Evolutionary conservation across 495 filamentous ascomycete species (phyloP), one percentile per base, ranked within the genome.

Genomic region (Aspergillus olivimuriae): DNA sequence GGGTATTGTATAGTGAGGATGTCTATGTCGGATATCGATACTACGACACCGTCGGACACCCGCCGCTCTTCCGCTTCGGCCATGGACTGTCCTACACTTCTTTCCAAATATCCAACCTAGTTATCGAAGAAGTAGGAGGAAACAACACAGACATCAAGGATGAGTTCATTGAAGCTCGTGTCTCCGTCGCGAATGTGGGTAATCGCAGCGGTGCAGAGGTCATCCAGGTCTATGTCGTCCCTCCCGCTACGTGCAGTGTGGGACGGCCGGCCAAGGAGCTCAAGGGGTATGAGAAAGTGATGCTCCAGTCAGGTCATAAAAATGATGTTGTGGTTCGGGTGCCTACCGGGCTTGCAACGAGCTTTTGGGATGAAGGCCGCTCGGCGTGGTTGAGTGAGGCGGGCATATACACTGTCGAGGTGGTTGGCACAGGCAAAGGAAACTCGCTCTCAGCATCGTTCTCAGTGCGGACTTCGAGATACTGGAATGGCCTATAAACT

Each of bases 61-160:
- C 68, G 2, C 80, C 84, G 0, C 71, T 82, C 0, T 91, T 89
- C 61, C 74, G 80, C 23, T 92, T 92, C 48, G 87, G 87, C 17
- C 78, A 89, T 55, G 88, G 88, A 8, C 77, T 94, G 5, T 86
- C 82, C 0, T 92, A 91, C 56, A 86, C 86, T 0, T 77, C 70
- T 2, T 92, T 92, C 53, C 62, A 62, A 15, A 82, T 85, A 46
- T 81, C 81, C 14, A 62, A 73, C 12, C 72, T 84, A 11, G 70
- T 63, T 0, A 56, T 83, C 7, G 1, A 30, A 12, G 30, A 22
- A 15, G 17, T 12, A 10, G 19, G 37, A 15, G 35, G 36, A n/a
- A n/a, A n/a, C n/a, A n/a, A n/a, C 11, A 44, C 38, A 15, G 5
- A 19, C 22, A 12, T 54, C 2, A 21, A 15, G 0, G 36, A 43